Evolutionary conservation across 805 yeast genomes (phyloP), one percentile per base, ranked within the genome.

Genomic region (Hagleromyces aurorensis): DNA sequence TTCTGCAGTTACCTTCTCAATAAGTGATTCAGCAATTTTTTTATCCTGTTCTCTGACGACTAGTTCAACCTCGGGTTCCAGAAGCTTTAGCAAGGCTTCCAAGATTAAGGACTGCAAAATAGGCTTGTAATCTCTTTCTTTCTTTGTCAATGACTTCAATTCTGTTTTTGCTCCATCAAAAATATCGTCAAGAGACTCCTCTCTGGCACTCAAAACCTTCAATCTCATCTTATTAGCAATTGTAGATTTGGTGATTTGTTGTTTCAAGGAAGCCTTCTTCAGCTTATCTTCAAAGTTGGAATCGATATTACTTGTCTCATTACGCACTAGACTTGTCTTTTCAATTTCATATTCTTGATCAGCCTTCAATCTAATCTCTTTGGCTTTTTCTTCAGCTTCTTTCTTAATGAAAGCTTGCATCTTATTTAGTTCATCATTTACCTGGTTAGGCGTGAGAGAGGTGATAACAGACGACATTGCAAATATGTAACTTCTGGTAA

Each of bases 301-400:
- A 57, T 91, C 98, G 46, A 91, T 85, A 30, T 87, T 75, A 29
- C 91, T 78, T 33, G 81, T 81, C 63, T 91, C 98, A 9, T 85
- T 71, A 53, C 97, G 83, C 36, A 91, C 97, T 52, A 91, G 77
- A 34, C 85, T 76, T 13, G 96, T 89, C 69, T 91, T 91, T 59
- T 91, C 98, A 51, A 91, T 87, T 62, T 91, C 97, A 58, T 89
- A 91, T 65, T 91, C 99, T 62, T 91, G 98, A 58, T 93, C 95
- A 24, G 97, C 96, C 68, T 91, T 93, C 51, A 91, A 69, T 57
- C 72, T 78, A 55, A 91, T 86, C 63, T 91, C 99, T 59, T 83
- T 84, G 45, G 97, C 96, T 67, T 91, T 91, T 62, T 91, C 99
- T 52, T 87, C 94, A 21, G 99, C 99, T 67, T 91, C 99, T 73